Percentiles rank a stretch among this genome's conserved stretches.
Conservation (phyloP, 1,139 yeast genomes). For the Pichia sp. region DNA sequence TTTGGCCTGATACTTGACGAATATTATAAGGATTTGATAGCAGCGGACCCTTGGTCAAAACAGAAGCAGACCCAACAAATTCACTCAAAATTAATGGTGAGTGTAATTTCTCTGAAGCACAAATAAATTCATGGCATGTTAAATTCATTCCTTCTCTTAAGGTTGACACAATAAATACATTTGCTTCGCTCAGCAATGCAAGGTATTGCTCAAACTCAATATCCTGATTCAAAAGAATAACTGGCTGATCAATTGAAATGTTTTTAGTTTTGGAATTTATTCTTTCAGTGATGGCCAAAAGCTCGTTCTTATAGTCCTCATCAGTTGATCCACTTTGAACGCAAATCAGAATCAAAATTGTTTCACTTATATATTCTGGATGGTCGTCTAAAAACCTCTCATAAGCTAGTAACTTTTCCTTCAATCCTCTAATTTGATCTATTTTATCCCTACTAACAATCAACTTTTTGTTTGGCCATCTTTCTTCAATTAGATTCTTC, state of each 20-base stretch:
- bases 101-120: slow-evolving; percentile 64
- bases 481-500: slow-evolving; percentile 66
- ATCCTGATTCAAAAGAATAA: slow-evolving; percentile 81
- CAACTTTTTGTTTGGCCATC: slow-evolving; percentile 69
- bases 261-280: slow-evolving; percentile 74
- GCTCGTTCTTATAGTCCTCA: slow-evolving; percentile 61
- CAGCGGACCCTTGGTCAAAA: slow-evolving; percentile 68
- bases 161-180: slow-evolving; percentile 79
- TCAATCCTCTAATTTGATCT: slow-evolving; percentile 82
- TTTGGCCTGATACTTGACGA: slow-evolving; percentile 57
- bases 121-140: slow-evolving; percentile 90
- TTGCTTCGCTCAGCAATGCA: slow-evolving; percentile 83
- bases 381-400: slow-evolving; percentile 67
- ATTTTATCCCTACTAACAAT: slow-evolving; percentile 87
- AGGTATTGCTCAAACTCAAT: slow-evolving; percentile 84
- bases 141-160: slow-evolving; percentile 95
- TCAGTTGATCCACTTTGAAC: slow-evolving; percentile 50
- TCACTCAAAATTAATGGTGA: slow-evolving; percentile 87
- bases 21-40: slow-evolving; percentile 91
- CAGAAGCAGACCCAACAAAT: slow-evolving; percentile 88
- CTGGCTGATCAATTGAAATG: slow-evolving; percentile 74
- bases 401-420: slow-evolving; percentile 82
- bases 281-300: slow-evolving; percentile 74
- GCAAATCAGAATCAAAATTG: slow-evolving; percentile 82
- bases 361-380: slow-evolving; percentile 65